phyloP scores from a whole-genome alignment of 129 eudicot genomes.

The Heracleum sosnowskyi region DNA sequence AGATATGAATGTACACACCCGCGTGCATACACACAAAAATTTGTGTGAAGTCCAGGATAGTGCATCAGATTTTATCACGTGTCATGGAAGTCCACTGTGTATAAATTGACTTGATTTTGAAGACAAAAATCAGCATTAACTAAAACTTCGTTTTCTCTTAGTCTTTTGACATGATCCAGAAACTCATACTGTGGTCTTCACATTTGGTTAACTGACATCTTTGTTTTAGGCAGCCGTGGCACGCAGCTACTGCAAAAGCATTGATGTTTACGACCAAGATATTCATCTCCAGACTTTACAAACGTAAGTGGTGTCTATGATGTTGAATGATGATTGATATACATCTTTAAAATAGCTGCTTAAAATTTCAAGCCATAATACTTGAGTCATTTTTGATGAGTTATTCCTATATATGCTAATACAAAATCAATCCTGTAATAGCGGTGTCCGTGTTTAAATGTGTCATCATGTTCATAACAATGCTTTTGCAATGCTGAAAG shows the following conservation, averaged over 20 bases:
- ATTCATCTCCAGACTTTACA: slow-evolving; percentile 66
- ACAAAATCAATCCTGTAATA: not conserved
- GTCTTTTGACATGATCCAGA: not conserved
- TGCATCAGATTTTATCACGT: not conserved
- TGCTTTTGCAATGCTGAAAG: not conserved
- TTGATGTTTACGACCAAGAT: slow-evolving; percentile 78
- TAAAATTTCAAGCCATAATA: too few species aligned
- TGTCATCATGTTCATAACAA: not conserved
- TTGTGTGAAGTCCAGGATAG: not conserved
- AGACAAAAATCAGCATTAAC: not conserved
- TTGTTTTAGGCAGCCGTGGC: slow-evolving; percentile 76
- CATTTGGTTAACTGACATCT: slow-evolving; percentile 1
- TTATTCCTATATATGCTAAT: not conserved
- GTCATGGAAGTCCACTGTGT: not conserved
- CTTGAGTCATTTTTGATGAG: not conserved
- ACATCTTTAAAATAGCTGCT: not conserved
- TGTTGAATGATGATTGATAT: slow-evolving; percentile 2
- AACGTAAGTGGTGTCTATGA: slow-evolving; percentile 47
- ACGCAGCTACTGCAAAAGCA: slow-evolving; percentile 60
- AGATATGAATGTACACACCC: not conserved
- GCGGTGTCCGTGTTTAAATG: not conserved
- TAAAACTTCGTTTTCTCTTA: not conserved
- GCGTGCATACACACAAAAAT: not conserved
- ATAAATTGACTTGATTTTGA: not conserved
- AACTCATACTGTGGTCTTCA: not conserved